A percentile compares a stretch with the other conserved stretches of the same genome.
phyloP scores from a whole-genome alignment of 108 stramenopile species.

The Skeletonema menzelii region DNA sequence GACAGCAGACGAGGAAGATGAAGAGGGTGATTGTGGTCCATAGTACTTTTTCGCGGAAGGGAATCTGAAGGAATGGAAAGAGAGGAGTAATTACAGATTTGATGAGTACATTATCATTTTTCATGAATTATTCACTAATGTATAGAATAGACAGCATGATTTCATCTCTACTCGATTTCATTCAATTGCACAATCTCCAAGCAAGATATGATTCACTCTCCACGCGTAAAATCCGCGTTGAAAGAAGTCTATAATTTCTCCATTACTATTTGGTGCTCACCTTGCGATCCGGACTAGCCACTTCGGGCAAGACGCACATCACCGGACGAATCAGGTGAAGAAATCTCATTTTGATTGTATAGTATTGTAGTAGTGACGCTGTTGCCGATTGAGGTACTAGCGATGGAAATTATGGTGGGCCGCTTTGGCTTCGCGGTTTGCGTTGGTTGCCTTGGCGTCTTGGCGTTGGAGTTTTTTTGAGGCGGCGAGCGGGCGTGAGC shows the following conservation, averaged over 20 bases:
- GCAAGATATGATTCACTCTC: neutral
- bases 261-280: no score
- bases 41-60: conserved; percentile 98
- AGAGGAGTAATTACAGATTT: neutral
- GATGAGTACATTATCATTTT: neutral
- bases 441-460: no score
- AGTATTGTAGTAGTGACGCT: neutral
- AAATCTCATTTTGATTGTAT: conserved; percentile 91
- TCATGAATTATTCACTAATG: neutral
- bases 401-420: neutral
- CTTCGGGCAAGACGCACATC: conserved; percentile 98
- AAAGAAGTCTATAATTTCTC: no score
- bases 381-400: neutral
- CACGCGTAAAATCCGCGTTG: neutral
- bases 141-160: no score
- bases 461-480: no score
- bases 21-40: conserved; percentile 99
- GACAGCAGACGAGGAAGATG: conserved; percentile 99
- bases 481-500: no score
- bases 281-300: conserved; percentile 96
- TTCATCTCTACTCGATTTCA: no score
- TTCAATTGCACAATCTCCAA: no score
- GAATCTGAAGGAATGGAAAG: conserved; percentile 42
- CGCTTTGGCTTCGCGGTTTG: no score
- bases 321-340: conserved; percentile 98